Evolutionary conservation across 306 rosid genomes (phyloP), one percentile per base, ranked within the genome.

Genomic region (Castanea crenata): DNA sequence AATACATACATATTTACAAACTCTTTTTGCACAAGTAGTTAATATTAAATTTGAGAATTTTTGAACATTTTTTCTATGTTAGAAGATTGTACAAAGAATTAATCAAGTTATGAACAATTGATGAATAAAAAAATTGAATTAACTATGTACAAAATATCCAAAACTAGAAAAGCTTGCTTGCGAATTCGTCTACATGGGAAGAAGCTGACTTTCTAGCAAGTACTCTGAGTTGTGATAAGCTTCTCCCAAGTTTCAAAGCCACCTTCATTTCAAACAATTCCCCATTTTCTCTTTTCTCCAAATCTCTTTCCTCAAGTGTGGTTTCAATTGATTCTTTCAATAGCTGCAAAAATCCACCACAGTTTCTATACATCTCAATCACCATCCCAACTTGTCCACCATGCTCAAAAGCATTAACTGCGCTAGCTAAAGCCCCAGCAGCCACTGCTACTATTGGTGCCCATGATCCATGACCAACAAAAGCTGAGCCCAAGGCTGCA

Each of bases 341-440:
- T 74, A 78, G n/a, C n/a, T 74, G 35, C 65, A 92, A 92, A 77
- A 88, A 83, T 0, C 96, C 97, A 0, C 74, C 93, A 21, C 85
- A 80, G 73, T 70, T 49, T 62, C 93, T 86, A 13, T 91, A 92
- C 92, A 92, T 83, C 82, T 92, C 96, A 20, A 90, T 74, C 81
- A 92, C 87, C 97, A 85, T 90, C 1, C 97, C 97, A 2, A 92
- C 82, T 82, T 92, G 97, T 0, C 87, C 91, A 6, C 44, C 44
- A 38, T 38, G 44, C 10, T 38, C 44, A 38, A 38, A 38, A 38
- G 44, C 44, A 6, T 38, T 38, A 0, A 38, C 44, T 38, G 44
- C 1, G 44, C 44, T 38, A 38, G 44, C 44, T 38, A 38, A 38
- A 38, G 44, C 44, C 44, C 44, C 44, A 38, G 44, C 44, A 38